Evolutionary conservation across 2,329 filamentous ascomycete genomes (phyloP).

Genomic region (Ascochyta pisi): DNA sequence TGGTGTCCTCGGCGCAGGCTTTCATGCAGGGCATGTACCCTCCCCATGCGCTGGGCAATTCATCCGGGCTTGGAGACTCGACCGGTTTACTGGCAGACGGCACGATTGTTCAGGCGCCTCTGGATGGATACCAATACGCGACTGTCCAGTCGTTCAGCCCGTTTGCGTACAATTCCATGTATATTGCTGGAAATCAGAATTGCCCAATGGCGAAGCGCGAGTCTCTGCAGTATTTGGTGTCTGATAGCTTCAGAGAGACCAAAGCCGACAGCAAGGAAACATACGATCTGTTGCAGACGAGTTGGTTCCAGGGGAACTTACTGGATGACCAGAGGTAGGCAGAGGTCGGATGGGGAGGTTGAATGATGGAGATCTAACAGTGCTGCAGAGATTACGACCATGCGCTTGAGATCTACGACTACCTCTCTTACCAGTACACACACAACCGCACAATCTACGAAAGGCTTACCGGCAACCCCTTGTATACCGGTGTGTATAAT

Average conservation of each 20-base stretch:
- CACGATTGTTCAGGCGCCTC: constrained; percentile 54
- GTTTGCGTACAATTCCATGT: constrained; percentile 60
- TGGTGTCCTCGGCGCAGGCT: constrained; percentile 62
- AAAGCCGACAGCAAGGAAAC: constrained; percentile 49
- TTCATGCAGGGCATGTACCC: constrained; percentile 70
- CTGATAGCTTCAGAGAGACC: constrained; percentile 51
- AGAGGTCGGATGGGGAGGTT: not conserved
- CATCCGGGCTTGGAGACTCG: constrained; percentile 33
- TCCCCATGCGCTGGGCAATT: constrained; percentile 48
- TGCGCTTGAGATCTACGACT: constrained; percentile 63
- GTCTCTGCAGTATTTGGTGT: constrained; percentile 51
- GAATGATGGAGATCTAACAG: not conserved
- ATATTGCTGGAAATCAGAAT: constrained; percentile 56
- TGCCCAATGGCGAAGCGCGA: constrained; percentile 52
- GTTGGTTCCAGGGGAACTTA: constrained; percentile 49
- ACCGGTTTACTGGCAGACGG: constrained; percentile 59
- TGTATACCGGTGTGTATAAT: constrained; percentile 31
- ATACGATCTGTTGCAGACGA: constrained; percentile 55
- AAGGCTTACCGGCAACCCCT: constrained; percentile 40
- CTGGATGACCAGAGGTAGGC: constrained; percentile 12
- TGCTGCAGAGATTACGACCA: constrained; percentile 56
- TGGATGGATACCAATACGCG: constrained; percentile 66
- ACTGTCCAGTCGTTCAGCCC: constrained; percentile 54
- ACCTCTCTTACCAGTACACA: constrained; percentile 60
- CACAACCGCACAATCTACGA: constrained; percentile 58